Evolutionary conservation across 2,329 filamentous ascomycete genomes (phyloP).

Genomic region (Epichloe elymi): DNA sequence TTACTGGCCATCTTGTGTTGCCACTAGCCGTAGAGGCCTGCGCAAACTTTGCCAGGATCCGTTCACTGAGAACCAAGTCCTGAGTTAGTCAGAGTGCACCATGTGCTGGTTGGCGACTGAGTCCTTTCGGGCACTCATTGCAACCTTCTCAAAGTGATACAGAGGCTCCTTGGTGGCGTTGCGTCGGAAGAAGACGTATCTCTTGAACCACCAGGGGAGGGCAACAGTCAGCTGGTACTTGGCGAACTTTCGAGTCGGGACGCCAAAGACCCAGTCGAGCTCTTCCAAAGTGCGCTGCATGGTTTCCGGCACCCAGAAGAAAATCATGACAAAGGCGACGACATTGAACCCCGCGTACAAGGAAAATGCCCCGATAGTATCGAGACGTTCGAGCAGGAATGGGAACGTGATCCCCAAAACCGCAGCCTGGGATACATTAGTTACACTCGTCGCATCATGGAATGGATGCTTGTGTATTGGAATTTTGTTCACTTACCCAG

Average conservation of each 20-base stretch:
- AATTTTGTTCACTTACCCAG: constrained; percentile 19
- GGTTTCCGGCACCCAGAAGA: constrained; percentile 35
- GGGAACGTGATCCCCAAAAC: constrained; percentile 40
- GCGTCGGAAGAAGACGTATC: constrained; percentile 19
- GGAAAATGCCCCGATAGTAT: constrained; percentile 27
- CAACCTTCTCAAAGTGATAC: constrained; percentile 22
- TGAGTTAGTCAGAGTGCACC: constrained; percentile 1
- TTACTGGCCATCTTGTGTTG: not conserved
- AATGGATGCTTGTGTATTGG: not conserved
- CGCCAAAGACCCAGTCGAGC: constrained; percentile 36
- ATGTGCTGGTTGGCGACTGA: not conserved
- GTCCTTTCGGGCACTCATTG: constrained; percentile 4
- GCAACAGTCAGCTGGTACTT: constrained; percentile 22
- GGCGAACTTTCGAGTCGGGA: constrained; percentile 29
- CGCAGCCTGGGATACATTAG: constrained; percentile 17
- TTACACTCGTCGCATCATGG: not conserved
- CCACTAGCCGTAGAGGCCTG: not conserved
- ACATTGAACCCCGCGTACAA: constrained; percentile 44
- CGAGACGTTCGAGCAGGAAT: constrained; percentile 26
- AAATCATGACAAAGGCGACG: constrained; percentile 41
- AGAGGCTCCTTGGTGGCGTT: constrained; percentile 21
- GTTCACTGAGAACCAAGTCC: too few species aligned
- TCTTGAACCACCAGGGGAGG: constrained; percentile 21
- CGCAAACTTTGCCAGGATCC: too few species aligned
- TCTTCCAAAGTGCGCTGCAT: constrained; percentile 40